phyloP scores from a whole-genome alignment of 2,329 filamentous ascomycete genomes.

The Fusarium ambrosium region DNA sequence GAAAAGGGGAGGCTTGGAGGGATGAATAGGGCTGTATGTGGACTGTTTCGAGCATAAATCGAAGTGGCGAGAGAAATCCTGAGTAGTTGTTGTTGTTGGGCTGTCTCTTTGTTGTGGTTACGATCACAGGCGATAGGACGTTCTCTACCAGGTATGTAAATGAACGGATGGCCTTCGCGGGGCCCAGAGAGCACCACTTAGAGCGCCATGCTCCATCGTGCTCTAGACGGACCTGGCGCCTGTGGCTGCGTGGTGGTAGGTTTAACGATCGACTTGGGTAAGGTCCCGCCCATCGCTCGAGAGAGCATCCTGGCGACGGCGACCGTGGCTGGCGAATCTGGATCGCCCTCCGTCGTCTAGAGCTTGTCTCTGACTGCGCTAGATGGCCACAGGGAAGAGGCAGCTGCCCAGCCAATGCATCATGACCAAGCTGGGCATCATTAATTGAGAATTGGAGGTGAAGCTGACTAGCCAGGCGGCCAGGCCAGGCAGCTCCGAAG shows the following conservation, averaged over 20 bases:
- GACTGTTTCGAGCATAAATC: not conserved
- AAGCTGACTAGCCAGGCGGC: constrained; percentile 10
- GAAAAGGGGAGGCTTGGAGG: not conserved
- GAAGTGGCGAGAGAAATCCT: not conserved
- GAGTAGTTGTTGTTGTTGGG: not conserved
- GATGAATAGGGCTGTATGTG: too few relatives aligned
- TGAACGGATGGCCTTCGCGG: constrained; percentile 23
- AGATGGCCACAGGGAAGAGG: not conserved
- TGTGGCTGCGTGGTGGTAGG: constrained; percentile 31
- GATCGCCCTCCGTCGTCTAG: constrained; percentile 25
- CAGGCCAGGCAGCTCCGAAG: not conserved
- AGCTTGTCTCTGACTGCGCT: constrained; percentile 21
- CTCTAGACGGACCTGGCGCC: constrained; percentile 12
- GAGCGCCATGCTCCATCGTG: constrained; percentile 20
- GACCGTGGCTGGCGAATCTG: constrained; percentile 29
- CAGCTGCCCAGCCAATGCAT: constrained; percentile 23
- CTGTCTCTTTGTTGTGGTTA: not conserved
- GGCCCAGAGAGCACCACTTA: constrained; percentile 12
- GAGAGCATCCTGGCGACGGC: constrained; percentile 8
- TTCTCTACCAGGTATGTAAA: constrained; percentile 19
- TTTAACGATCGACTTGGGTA: constrained; percentile 22
- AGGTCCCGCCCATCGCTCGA: constrained; percentile 16
- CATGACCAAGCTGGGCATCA: constrained; percentile 39
- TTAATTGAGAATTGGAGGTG: constrained; percentile 17
- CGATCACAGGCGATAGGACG: not conserved